These are phyloP conservation scores for Penicillium argentinense DNA, from an alignment of 495 filamentous ascomycete genomes.

Conservation along the genomic window DNA sequence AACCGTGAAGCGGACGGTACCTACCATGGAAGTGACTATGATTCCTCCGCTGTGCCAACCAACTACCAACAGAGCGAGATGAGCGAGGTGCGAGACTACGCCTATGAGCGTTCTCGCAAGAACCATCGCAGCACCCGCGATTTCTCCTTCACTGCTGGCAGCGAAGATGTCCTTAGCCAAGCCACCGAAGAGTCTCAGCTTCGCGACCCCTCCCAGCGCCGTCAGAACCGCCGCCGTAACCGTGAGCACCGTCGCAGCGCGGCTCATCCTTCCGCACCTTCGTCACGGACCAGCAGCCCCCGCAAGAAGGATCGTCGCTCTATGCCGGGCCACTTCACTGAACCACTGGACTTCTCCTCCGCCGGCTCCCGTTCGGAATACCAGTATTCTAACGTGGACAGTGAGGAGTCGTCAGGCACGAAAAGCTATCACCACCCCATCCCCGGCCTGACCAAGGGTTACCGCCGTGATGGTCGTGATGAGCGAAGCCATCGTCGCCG, in stretches of 20 bases:
- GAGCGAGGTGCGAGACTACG: conserved; percentile 50
- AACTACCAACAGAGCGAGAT: conserved; percentile 53
- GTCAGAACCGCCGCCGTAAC: conserved; percentile 37
- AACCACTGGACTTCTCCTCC: conserved; percentile 51
- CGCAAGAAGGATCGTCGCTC: conserved; percentile 39
- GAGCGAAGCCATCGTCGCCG: conserved; percentile 20
- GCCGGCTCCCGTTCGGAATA: conserved; percentile 43
- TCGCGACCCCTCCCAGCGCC: conserved; percentile 37
- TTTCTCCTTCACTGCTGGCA: conserved; percentile 52
- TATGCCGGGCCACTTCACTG: conserved; percentile 56
- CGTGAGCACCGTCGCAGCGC: conserved; percentile 23
- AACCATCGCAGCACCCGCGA: conserved; percentile 35
- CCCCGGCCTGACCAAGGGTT: conserved; percentile 63
- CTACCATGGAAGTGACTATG: conserved; percentile 63
- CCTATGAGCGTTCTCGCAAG: conserved; percentile 28
- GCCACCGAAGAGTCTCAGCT: conserved; percentile 50
- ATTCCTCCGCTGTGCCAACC: conserved; percentile 49
- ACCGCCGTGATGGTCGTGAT: conserved; percentile 43
- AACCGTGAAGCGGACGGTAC: conserved; percentile 76
- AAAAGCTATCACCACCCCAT: conserved; percentile 80
- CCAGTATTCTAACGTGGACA: conserved; percentile 50
- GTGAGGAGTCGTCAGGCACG: conserved; percentile 64
- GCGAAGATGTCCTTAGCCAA: conserved; percentile 54
- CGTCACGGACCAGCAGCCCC: conserved; percentile 39
- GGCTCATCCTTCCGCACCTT: conserved; percentile 25